Conservation (phyloP, 352 stramenopile genomes). For the Achlya hypogyna region DNA sequence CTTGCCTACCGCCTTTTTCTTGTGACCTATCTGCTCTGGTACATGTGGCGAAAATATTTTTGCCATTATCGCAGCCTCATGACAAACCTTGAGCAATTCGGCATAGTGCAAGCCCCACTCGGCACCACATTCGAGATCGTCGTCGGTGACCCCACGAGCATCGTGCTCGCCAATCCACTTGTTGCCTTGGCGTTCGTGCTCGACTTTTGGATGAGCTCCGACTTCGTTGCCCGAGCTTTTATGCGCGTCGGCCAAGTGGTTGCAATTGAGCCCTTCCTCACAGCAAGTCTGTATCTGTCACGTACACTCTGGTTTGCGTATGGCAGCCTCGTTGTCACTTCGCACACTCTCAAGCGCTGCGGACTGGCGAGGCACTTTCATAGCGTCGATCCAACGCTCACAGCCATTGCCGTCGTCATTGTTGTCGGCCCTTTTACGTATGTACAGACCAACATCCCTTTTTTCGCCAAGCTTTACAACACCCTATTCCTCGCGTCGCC, state of each 20-base stretch:
- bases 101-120: neutral
- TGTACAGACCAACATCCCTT: neutral
- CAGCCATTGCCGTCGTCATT: neutral
- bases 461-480: neutral
- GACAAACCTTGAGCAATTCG: neutral
- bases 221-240: neutral
- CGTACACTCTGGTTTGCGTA: slow-evolving; percentile 14
- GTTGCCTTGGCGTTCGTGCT: neutral
- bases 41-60: neutral
- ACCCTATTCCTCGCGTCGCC: neutral
- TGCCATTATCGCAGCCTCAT: neutral
- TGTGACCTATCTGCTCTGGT: neutral
- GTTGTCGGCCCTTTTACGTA: neutral
- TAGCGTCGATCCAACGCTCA: neutral
- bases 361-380: neutral
- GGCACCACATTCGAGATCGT: neutral
- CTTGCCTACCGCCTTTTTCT: neutral
- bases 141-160: neutral
- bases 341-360: neutral
- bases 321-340: neutral
- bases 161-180: neutral
- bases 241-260: slow-evolving; percentile 1
- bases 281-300: neutral
- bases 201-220: slow-evolving; percentile 1
- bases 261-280: neutral